Percentiles rank a stretch among this genome's conserved stretches.
Evolutionary conservation across 192 early-diverging fungal species (phyloP).

Genomic region (Podila clonocystis): DNA sequence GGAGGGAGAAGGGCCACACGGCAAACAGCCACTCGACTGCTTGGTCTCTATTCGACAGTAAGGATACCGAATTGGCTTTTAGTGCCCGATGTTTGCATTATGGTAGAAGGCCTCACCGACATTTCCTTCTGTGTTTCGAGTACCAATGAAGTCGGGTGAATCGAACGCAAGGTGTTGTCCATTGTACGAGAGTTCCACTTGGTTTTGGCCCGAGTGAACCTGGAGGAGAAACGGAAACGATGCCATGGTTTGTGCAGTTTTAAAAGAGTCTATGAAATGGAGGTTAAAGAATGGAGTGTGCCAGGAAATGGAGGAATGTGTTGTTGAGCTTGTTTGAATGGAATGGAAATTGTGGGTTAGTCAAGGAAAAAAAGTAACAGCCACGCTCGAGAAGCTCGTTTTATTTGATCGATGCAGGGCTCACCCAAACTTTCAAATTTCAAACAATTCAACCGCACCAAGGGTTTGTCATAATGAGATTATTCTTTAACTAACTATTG

Average conservation of each 20-base stretch:
- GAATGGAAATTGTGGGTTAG: neutral
- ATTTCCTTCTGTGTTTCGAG: neutral
- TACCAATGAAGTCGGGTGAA: slow-evolving; percentile 20
- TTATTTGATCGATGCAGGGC: too few species aligned
- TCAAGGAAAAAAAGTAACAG: neutral
- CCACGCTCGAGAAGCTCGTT: too few species aligned
- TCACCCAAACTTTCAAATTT: too few species aligned
- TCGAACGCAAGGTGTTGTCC: slow-evolving; percentile 45
- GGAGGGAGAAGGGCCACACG: slow-evolving; percentile 24
- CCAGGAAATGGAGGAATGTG: neutral
- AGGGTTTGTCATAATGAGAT: too few species aligned
- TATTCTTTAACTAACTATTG: too few species aligned
- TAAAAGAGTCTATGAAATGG: neutral
- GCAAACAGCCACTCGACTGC: slow-evolving; percentile 25
- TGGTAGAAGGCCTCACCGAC: neutral
- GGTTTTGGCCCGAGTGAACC: slow-evolving; percentile 18
- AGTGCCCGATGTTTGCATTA: neutral
- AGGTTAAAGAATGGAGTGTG: neutral
- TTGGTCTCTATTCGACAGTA: slow-evolving; percentile 7
- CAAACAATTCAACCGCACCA: too few species aligned
- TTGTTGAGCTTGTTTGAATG: neutral
- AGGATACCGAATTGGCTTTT: neutral
- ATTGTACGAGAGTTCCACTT: slow-evolving; percentile 36
- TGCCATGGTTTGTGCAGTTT: slow-evolving; percentile 8
- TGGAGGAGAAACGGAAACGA: slow-evolving; percentile 41